Percentiles rank a stretch among this genome's conserved stretches.
phyloP scores from a whole-genome alignment of 139 green algal species.

The Picochlorum costavermella region DNA sequence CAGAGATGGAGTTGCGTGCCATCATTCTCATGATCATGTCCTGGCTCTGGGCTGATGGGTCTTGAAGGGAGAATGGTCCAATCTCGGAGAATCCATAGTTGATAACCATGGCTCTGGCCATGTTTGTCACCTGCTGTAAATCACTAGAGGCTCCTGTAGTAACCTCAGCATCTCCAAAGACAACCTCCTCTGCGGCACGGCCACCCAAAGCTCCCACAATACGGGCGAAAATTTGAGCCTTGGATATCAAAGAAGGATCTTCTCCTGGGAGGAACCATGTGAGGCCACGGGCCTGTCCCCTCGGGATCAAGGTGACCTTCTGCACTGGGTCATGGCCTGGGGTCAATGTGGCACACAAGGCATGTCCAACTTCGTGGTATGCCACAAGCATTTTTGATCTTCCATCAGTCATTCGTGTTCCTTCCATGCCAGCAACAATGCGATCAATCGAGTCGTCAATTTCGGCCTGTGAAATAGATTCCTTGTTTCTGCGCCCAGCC shows the following conservation, averaged over 20 bases:
- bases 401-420: conserved; percentile 92
- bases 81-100: conserved; percentile 98
- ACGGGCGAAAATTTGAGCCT: conserved; percentile 94
- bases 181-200: conserved; percentile 92
- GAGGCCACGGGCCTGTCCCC: conserved; percentile 90
- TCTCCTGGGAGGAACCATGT: conserved; percentile 98
- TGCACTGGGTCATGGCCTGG: conserved; percentile 95
- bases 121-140: conserved; percentile 72
- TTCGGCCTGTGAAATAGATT: conserved; percentile 69
- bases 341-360: conserved; percentile 91
- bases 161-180: conserved; percentile 95
- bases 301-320: conserved; percentile 97
- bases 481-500: conserved; percentile 75
- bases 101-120: conserved; percentile 95
- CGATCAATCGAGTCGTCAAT: conserved; percentile 96
- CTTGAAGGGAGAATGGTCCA: conserved; percentile 88
- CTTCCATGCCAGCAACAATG: conserved; percentile 96
- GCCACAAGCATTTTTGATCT: conserved; percentile 95
- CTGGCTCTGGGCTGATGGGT: conserved; percentile 63
- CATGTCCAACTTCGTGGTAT: conserved; percentile 97
- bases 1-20: conserved; percentile 89
- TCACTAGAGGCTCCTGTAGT: conserved; percentile 80
- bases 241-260: conserved; percentile 92
- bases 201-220: conserved; percentile 94
- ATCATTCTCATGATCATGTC: conserved; percentile 99